phyloP scores from a whole-genome alignment of 23 red algal genomes.

The Chondrus crispus region DNA sequence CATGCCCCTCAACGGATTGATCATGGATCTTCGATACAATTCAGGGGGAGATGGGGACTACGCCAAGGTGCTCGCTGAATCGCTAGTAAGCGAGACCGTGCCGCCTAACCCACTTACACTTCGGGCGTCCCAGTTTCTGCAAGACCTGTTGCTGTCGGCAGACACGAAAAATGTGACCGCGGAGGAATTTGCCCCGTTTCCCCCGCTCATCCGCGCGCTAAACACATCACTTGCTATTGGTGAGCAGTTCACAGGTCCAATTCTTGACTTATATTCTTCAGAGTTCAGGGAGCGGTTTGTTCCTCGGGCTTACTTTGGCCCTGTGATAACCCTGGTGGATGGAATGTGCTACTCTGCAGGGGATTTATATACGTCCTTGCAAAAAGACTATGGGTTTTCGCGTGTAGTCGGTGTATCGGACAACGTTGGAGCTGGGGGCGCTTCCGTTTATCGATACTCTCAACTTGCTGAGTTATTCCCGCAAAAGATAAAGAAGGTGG shows the following conservation, averaged over 20 bases:
- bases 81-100: neutral
- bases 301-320: slow-evolving; percentile 18
- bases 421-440: slow-evolving; percentile 8
- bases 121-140: neutral
- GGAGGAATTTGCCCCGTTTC: too few relatives aligned
- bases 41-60: neutral
- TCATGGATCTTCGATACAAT: slow-evolving; percentile 14
- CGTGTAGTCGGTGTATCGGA: neutral
- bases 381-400: slow-evolving; percentile 6
- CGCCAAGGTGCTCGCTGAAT: neutral
- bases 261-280: neutral
- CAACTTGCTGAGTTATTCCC: neutral
- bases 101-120: neutral
- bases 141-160: neutral
- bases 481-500: neutral
- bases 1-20: neutral
- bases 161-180: neutral
- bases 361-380: neutral
- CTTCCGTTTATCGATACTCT: neutral
- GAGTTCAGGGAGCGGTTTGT: neutral
- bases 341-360: neutral
- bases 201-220: neutral
- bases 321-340: neutral
- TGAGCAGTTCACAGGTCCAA: neutral
- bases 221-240: neutral